Evolutionary conservation across 2,329 filamentous ascomycete genomes (phyloP), one percentile per base, ranked within the genome.

Genomic region (Neofusicoccum cordaticola): DNA sequence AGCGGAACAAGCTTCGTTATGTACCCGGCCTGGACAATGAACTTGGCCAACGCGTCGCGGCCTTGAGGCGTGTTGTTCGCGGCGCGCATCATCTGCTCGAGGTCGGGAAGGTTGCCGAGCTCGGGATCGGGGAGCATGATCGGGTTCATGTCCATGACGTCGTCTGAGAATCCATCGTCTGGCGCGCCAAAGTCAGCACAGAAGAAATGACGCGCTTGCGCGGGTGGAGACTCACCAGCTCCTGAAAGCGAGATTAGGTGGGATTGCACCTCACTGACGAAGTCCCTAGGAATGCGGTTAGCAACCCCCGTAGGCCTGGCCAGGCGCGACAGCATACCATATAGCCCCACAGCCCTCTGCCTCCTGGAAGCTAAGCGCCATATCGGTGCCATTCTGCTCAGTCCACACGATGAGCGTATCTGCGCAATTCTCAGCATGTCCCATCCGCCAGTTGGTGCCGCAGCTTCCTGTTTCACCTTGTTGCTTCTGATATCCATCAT

Each of bases 341-440:
- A 99, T 97, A 68, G 88, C 84, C 19, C 91, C 87, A 78, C 95
- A 99, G 51, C 94, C 95, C 70, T 98, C 95, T 2, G 93, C 90
- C 80, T 99, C 95, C 78, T 99, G 95, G 74, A 99, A 99, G 76
- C 93, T 97, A 68, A 99, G 85, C 48, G 95, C 95, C 95, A 99
- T 98, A 75, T 99, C 95, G 64, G 93, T 88, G 65, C 90, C 90
- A 80, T 89, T 95, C 66, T 88, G 86, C 75, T 98, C 95, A 44
- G 94, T 97, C 95, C 95, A 99, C 67, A 99, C 93, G 67, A 99
- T 98, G 67, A 99, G 86, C 3, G 95, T 99, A 50, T 66, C 62
- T 62, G 65, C 63, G 53, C 45, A 47, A 60, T 44, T 48, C 44
- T 64, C 63, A 64, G 52, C 48, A 58, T 58, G 56, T 45, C 56